Conservation (phyloP, 164 flowering plant species). For the Liquidambar formosana region DNA sequence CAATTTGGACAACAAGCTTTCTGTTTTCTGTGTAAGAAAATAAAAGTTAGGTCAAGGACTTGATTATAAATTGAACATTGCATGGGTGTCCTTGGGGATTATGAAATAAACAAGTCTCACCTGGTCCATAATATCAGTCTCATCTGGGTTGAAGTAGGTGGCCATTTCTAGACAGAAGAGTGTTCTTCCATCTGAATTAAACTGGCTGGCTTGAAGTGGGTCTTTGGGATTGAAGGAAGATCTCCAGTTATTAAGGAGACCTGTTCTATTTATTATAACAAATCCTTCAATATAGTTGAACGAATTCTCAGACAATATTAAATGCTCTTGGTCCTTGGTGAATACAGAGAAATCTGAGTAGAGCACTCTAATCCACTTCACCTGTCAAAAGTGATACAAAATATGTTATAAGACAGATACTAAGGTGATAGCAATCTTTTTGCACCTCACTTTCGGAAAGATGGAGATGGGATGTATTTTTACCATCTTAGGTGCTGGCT, state of each 20-base stretch:
- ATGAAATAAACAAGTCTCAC: slow-evolving; percentile 28
- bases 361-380: slow-evolving; percentile 82
- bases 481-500: slow-evolving; percentile 81
- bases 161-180: slow-evolving; percentile 85
- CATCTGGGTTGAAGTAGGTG: slow-evolving; percentile 62
- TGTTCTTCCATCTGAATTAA: slow-evolving; percentile 69
- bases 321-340: slow-evolving; percentile 72
- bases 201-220: slow-evolving; percentile 67
- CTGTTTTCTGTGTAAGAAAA: slow-evolving; percentile 51
- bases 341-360: slow-evolving; percentile 72
- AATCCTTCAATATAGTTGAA: slow-evolving; percentile 94
- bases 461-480: neutral
- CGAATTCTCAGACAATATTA: slow-evolving; percentile 54
- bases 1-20: slow-evolving; percentile 52
- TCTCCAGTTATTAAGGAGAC: slow-evolving; percentile 82
- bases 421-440: neutral
- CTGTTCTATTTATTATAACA: slow-evolving; percentile 76
- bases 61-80: neutral
- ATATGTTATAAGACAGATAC: neutral
- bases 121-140: slow-evolving; percentile 42
- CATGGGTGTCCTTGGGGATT: neutral
- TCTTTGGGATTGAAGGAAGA: slow-evolving; percentile 72
- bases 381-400: slow-evolving; percentile 44
- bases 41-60: neutral
- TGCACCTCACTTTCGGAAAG: too few relatives aligned